phyloP scores from a whole-genome alignment of 2,329 filamentous ascomycete species.

The Laburnicola sp. region DNA sequence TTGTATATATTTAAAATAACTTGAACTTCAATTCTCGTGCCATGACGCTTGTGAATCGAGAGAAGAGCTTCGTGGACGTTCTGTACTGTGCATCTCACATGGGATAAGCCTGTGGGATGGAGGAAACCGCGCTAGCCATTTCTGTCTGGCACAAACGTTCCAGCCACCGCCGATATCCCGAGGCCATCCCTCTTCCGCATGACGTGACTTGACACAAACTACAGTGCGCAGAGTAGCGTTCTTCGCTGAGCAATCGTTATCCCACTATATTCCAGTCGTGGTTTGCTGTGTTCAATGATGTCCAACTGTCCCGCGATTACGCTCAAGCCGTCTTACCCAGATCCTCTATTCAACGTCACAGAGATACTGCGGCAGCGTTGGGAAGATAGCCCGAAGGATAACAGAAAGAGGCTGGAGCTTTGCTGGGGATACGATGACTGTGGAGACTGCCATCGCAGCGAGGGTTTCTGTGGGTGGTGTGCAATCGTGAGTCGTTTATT shows the following conservation, averaged over 20 bases:
- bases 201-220: neutral
- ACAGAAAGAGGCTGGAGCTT: conserved; percentile 33
- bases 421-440: conserved; percentile 44
- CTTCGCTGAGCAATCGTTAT: neutral
- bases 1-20: no score
- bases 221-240: neutral
- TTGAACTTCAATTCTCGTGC: neutral
- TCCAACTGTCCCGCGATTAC: conserved; percentile 22
- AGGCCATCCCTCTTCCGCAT: neutral
- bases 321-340: conserved; percentile 3
- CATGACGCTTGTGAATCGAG: no score
- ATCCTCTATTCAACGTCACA: conserved; percentile 24
- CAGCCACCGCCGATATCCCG: no score
- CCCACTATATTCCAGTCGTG: neutral
- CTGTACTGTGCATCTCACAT: no score
- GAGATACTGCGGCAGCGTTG: conserved; percentile 29
- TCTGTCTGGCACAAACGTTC: neutral
- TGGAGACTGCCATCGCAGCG: conserved; percentile 42
- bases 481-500: conserved; percentile 39
- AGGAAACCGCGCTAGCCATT: neutral
- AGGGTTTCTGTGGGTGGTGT: conserved; percentile 50
- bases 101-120: neutral
- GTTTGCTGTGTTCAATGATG: conserved; percentile 5
- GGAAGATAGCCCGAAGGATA: conserved; percentile 33
- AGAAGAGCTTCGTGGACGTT: no score